phyloP scores from a whole-genome alignment of 257 asterid genomes.

The Solanum bukasovii region DNA sequence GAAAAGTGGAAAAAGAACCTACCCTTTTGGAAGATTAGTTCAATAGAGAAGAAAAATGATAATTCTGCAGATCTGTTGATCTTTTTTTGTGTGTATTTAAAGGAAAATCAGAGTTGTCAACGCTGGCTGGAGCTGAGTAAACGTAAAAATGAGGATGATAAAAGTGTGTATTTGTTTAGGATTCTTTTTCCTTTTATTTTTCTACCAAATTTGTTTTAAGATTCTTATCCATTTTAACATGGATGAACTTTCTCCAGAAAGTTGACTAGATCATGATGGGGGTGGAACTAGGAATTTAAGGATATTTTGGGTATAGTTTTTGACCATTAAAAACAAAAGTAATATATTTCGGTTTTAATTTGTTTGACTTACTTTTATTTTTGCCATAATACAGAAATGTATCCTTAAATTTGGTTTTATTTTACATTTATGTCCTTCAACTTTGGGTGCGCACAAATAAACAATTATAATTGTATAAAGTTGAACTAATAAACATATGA shows the following conservation, averaged over 20 bases:
- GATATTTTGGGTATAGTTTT: neutral
- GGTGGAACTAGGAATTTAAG: neutral
- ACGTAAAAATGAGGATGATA: neutral
- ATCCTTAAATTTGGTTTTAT: too few species aligned
- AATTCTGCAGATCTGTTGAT: neutral
- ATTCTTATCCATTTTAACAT: neutral
- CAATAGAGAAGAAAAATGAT: neutral
- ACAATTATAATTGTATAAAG: too few species aligned
- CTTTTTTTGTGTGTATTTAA: neutral
- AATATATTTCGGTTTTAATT: too few species aligned
- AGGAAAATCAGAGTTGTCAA: neutral
- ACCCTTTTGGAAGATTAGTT: neutral
- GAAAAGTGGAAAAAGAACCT: neutral
- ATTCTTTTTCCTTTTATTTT: neutral
- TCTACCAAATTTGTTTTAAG: neutral
- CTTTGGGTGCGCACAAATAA: accelerated
- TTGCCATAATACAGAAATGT: too few species aligned
- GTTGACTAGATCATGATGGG: neutral
- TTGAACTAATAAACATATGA: too few species aligned
- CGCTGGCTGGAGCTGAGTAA: neutral
- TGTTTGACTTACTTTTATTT: too few species aligned
- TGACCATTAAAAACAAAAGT: neutral
- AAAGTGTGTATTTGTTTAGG: neutral
- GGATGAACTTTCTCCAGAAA: neutral
- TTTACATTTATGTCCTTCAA: too few species aligned